Evolutionary conservation across 331 rosid genomes (phyloP), one percentile per base, ranked within the genome.

Genomic region (Stylosanthes scabra): DNA sequence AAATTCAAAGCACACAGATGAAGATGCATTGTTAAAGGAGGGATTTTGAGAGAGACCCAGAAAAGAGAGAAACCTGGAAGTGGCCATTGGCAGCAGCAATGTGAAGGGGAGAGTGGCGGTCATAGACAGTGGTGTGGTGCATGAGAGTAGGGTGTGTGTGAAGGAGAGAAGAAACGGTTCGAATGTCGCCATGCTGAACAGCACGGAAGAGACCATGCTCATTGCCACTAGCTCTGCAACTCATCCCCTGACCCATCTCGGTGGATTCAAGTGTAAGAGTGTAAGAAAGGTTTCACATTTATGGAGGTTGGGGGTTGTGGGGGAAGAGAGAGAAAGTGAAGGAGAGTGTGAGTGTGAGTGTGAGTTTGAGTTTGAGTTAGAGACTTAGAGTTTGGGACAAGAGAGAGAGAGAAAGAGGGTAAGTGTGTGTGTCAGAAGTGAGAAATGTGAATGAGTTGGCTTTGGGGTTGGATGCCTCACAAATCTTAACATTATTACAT

Each of bases 221-320:
- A 52, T 88, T 74, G 73, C 81, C 46, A 41, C 46, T 88, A 55
- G 81, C 68, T 65, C 90, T 63, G 81, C 98, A 93, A 66, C 98
- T 93, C 86, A 88, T 78, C 11, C 90, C 91, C 78, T 93, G 97
- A 70, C 98, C 98, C 97, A 93, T 93, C 45, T 63, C n/a, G n/a
- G n/a, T n/a, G 68, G 20, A 5, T 31, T 31, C 5, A 11, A 13
- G 3, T 6, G 2, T 5, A 46, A 46, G 51, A 10, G 16, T 49
- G 54, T 1, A 46, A 11, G 70, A 59, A 74, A 84, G 58, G 34
- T 59, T 56, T 76, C 87, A 80, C 89, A 88, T 85, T 51, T 88
- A 78, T 66, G 27, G 68, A 63, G 50, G 16, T 63, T 31, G 37
- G 40, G 63, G 39, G 15, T 1, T 11, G 41, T 28, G 62, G 15